A percentile compares a stretch with the other conserved stretches of the same genome.
phyloP scores from a whole-genome alignment of 495 filamentous ascomycete genomes.

The Daldinia loculata region DNA sequence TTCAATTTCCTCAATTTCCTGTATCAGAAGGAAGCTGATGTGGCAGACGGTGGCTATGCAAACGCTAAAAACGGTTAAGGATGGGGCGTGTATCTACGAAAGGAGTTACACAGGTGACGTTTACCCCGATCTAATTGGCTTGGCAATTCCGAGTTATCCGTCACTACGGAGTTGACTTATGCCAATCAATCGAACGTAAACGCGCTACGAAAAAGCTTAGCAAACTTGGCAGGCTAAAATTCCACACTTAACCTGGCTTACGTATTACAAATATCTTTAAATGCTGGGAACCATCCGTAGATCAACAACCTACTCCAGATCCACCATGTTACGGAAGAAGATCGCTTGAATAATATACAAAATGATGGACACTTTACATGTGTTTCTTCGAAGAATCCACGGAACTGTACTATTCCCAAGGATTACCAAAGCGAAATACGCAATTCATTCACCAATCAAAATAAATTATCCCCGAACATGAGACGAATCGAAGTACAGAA shows the following conservation, averaged over 20 bases:
- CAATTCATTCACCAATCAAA: not conserved
- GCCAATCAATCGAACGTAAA: constrained; percentile 24
- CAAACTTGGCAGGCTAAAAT: constrained; percentile 22
- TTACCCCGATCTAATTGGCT: constrained; percentile 24
- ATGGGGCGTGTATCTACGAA: not conserved
- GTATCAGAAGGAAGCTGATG: constrained; percentile 37
- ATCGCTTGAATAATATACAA: not conserved
- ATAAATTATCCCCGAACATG: not conserved
- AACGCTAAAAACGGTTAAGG: not conserved
- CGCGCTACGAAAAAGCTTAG: constrained; percentile 34
- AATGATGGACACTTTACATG: not conserved
- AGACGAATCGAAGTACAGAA: not conserved
- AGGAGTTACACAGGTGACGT: constrained; percentile 32
- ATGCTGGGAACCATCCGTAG: constrained; percentile 14
- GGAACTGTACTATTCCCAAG: not conserved
- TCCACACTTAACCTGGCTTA: not conserved
- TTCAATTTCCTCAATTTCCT: constrained; percentile 40
- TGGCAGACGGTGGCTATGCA: constrained; percentile 36
- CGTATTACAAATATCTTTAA: constrained; percentile 18
- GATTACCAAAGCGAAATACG: not conserved
- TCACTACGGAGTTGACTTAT: constrained; percentile 1
- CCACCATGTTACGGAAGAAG: not conserved
- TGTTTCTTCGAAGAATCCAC: too few species aligned
- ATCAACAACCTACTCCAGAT: constrained; percentile 11
- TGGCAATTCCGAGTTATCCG: constrained; percentile 39